These are phyloP conservation scores for Parafenestella ontariensis DNA, from an alignment of 2,329 filamentous ascomycete species.

Conservation along the genomic window DNA sequence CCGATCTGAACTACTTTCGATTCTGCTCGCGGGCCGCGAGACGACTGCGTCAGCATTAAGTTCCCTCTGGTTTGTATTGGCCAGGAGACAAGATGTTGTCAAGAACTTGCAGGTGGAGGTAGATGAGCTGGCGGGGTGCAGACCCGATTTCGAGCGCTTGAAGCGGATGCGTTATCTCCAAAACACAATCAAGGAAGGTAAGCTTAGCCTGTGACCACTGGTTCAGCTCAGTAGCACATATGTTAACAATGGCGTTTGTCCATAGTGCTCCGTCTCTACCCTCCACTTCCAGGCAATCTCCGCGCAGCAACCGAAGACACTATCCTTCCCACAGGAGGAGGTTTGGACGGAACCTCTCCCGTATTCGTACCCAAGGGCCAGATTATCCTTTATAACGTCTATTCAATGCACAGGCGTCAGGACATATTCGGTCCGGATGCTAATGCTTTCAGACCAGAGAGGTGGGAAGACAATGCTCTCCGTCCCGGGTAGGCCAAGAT, in stretches of 20 bases:
- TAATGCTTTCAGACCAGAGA: constrained; percentile 29
- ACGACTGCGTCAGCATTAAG: constrained; percentile 56
- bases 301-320: constrained; percentile 32
- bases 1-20: constrained; percentile 39
- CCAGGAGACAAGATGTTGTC: background rate
- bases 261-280: constrained; percentile 32
- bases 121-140: background rate
- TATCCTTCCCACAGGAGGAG: constrained; percentile 37
- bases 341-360: constrained; percentile 27
- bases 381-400: constrained; percentile 14
- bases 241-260: too few relatives aligned
- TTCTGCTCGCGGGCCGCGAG: constrained; percentile 61
- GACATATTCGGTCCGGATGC: constrained; percentile 34
- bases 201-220: too few relatives aligned
- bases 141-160: background rate
- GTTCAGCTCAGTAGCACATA: too few relatives aligned
- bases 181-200: background rate
- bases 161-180: background rate
- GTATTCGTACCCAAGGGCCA: constrained; percentile 28
- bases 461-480: constrained; percentile 32
- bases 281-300: constrained; percentile 29
- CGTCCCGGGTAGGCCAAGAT: constrained; percentile 19
- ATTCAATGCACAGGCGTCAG: constrained; percentile 25
- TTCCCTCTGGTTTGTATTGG: background rate
- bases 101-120: background rate